Conservation (phyloP, 768 basidiomycete genomes). For the Rhodotorula babjevae region DNA sequence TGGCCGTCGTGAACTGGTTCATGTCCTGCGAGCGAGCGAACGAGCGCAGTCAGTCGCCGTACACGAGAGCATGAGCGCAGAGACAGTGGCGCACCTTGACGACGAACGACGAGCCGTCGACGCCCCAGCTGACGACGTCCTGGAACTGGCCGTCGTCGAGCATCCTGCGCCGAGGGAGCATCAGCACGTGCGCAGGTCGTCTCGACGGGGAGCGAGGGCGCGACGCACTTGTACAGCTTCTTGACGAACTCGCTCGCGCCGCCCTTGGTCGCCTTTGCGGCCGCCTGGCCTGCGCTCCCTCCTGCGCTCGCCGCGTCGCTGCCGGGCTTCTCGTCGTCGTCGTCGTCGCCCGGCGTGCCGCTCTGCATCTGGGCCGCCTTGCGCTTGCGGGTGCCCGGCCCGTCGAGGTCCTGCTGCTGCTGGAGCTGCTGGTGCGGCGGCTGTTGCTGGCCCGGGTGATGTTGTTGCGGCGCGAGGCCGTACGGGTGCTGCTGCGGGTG, state of each 20-base stretch:
- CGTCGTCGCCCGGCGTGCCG: constrained; percentile 8
- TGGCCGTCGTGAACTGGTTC: constrained; percentile 86
- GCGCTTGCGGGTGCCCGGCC: background rate
- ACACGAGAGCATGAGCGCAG: background rate
- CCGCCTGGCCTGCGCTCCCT: background rate
- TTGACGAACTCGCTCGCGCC: constrained; percentile 80
- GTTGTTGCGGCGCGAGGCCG: background rate
- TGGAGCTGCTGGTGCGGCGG: background rate
- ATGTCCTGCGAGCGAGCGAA: constrained; percentile 61
- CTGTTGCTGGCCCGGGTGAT: no score
- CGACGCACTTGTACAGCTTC: constrained; percentile 75
- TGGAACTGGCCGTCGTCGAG: constrained; percentile 71
- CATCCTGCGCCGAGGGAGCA: constrained; percentile 59
- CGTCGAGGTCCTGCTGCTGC: constrained; percentile 2
- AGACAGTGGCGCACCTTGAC: constrained; percentile 59
- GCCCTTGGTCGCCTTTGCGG: constrained; percentile 22
- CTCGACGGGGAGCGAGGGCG: background rate
- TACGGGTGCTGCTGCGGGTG: background rate
- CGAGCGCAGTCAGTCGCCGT: no score
- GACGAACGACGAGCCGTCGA: constrained; percentile 79
- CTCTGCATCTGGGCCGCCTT: constrained; percentile 8
- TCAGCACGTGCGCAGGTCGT: background rate
- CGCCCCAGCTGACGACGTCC: constrained; percentile 75
- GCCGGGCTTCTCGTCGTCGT: constrained; percentile 28
- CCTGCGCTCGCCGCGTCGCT: constrained; percentile 18